Conservation (phyloP, 2,329 filamentous ascomycete genomes). For the Zymoseptoria pseudotritici region DNA sequence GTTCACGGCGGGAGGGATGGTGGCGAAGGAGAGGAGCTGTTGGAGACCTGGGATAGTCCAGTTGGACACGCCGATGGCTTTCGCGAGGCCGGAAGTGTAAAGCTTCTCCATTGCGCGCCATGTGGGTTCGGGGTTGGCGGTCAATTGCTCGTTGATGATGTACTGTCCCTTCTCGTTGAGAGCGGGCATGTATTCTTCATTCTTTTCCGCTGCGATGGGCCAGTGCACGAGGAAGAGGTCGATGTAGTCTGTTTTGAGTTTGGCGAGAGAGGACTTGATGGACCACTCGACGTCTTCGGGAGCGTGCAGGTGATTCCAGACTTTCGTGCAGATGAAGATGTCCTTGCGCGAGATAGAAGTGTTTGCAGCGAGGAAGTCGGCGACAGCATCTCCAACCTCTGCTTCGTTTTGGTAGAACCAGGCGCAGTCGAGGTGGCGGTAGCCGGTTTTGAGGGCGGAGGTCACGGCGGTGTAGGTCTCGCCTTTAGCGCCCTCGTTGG, state of each 20-base stretch:
- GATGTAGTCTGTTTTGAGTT: slow-evolving; percentile 29
- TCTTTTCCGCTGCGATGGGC: slow-evolving; percentile 46
- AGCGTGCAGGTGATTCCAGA: slow-evolving; percentile 47
- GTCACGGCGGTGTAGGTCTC: slow-evolving; percentile 50
- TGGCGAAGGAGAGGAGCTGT: slow-evolving; percentile 37
- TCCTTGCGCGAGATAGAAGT: slow-evolving; percentile 42
- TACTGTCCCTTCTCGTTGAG: slow-evolving; percentile 50
- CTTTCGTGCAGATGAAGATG: slow-evolving; percentile 47
- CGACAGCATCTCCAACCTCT: slow-evolving; percentile 46
- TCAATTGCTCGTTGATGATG: slow-evolving; percentile 57
- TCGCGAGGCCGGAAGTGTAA: slow-evolving; percentile 47
- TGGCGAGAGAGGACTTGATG: slow-evolving; percentile 28
- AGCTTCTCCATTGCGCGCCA: slow-evolving; percentile 56
- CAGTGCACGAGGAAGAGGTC: slow-evolving; percentile 35
- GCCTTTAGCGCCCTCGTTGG: slow-evolving; percentile 55
- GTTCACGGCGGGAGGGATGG: slow-evolving; percentile 38
- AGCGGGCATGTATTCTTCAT: slow-evolving; percentile 41
- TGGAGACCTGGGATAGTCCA: slow-evolving; percentile 40
- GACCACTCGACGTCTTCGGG: slow-evolving; percentile 31
- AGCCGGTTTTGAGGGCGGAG: slow-evolving; percentile 45
- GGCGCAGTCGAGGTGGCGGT: slow-evolving; percentile 50
- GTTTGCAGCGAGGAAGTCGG: slow-evolving; percentile 47
- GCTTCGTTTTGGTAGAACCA: slow-evolving; percentile 50
- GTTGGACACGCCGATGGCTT: slow-evolving; percentile 48
- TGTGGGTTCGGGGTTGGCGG: slow-evolving; percentile 58